Conservation (phyloP, 768 basidiomycete genomes). For the Macrocybe gigantea region DNA sequence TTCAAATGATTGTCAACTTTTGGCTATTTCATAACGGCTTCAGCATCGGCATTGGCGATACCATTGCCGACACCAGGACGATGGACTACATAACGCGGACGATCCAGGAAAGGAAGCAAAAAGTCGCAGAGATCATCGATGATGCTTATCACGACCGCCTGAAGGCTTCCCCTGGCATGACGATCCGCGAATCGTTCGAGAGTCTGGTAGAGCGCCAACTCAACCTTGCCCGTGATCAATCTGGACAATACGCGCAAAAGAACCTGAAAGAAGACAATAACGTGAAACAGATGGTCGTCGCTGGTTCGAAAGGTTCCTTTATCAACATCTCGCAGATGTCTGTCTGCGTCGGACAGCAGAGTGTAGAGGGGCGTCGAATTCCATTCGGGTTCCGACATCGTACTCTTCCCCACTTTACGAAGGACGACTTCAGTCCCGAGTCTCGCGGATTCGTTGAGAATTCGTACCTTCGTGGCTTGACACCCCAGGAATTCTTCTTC, state of each 20-base stretch:
- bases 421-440: constrained; percentile 98
- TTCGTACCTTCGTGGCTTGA: constrained; percentile 92
- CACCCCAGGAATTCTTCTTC: constrained; percentile 99
- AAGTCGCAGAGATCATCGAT: constrained; percentile 74
- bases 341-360: constrained; percentile 97
- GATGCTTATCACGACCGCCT: constrained; percentile 83
- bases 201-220: constrained; percentile 85
- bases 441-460: constrained; percentile 99
- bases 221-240: constrained; percentile 91
- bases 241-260: constrained; percentile 96
- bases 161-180: constrained; percentile 95
- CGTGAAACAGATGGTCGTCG: constrained; percentile 99
- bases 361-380: constrained; percentile 96
- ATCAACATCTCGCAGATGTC: constrained; percentile 99
- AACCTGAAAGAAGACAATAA: constrained; percentile 99
- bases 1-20: constrained; percentile 95
- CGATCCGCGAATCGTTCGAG: constrained; percentile 98
- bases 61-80: constrained; percentile 85
- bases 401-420: constrained; percentile 93
- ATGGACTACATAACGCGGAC: constrained; percentile 84
- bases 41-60: constrained; percentile 98
- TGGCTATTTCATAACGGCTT: constrained; percentile 99
- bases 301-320: constrained; percentile 97
- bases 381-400: constrained; percentile 98
- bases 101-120: constrained; percentile 74